These are phyloP conservation scores for Xylariaceae sp. DNA, from an alignment of 2,329 filamentous ascomycete species.

Conservation along the genomic window DNA sequence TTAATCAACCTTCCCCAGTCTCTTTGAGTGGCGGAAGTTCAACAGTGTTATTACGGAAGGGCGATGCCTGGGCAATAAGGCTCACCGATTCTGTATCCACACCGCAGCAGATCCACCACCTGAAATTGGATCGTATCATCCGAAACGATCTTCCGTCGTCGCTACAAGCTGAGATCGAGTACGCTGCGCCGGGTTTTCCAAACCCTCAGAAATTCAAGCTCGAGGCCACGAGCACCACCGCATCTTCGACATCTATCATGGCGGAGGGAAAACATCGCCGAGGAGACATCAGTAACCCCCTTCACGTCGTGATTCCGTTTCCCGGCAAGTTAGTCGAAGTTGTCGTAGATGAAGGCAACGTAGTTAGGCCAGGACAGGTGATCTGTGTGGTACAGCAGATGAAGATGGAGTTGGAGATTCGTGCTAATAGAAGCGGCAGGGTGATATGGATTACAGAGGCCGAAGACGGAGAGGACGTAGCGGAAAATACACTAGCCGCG, in stretches of 20 bases:
- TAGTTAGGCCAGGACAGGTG: constrained; percentile 11
- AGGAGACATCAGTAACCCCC: constrained; percentile 10
- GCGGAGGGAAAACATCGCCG: constrained; percentile 14
- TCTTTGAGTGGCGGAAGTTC: constrained; percentile 3
- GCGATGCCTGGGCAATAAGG: constrained; percentile 15
- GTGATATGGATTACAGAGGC: constrained; percentile 16
- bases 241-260: constrained; percentile 11
- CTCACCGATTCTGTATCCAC: neutral
- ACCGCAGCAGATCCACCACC: constrained; percentile 11
- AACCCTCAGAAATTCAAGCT: constrained; percentile 3
- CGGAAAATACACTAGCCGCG: constrained; percentile 12
- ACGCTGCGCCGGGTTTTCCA: constrained; percentile 5
- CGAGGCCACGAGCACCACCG: constrained; percentile 9
- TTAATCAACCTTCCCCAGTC: neutral
- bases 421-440: constrained; percentile 9
- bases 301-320: constrained; percentile 13
- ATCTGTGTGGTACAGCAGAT: constrained; percentile 16
- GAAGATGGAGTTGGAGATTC: constrained; percentile 18
- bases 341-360: constrained; percentile 12
- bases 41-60: constrained; percentile 9
- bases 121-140: constrained; percentile 11
- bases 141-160: constrained; percentile 15
- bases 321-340: constrained; percentile 15
- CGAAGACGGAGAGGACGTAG: constrained; percentile 15
- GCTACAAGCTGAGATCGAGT: constrained; percentile 14